Percentiles rank a stretch among this genome's conserved stretches.
Evolutionary conservation across 2,329 filamentous ascomycete genomes (phyloP).

Genomic region (Sodiomyces alkalinus): DNA sequence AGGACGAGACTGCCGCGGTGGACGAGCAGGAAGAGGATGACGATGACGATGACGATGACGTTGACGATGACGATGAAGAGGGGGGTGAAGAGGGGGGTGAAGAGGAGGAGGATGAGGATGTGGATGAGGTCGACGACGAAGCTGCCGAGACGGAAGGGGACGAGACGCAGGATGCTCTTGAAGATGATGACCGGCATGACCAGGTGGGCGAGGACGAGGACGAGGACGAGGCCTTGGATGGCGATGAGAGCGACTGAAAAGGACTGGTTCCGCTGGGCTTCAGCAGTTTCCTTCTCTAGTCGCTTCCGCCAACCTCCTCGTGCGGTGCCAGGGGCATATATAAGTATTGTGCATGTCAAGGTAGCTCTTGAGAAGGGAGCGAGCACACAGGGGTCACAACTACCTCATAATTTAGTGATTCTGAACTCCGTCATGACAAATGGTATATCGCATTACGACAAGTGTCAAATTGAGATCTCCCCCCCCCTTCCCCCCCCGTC

Average conservation of each 20-base stretch:
- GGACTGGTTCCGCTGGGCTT: background rate
- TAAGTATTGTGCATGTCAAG: too few species aligned
- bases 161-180: constrained; percentile 36
- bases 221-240: constrained; percentile 47
- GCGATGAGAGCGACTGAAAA: constrained; percentile 39
- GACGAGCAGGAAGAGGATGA: constrained; percentile 24
- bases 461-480: too few species aligned
- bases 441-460: too few species aligned
- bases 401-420: too few species aligned
- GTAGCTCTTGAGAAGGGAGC: too few species aligned
- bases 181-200: constrained; percentile 30
- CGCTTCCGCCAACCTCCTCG: too few species aligned
- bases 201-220: constrained; percentile 31
- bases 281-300: too few species aligned
- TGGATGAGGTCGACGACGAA: constrained; percentile 37
- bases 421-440: too few species aligned
- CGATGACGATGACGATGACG: constrained; percentile 27
- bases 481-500: too few species aligned
- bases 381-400: too few species aligned
- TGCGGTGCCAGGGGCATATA: background rate
- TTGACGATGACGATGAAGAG: constrained; percentile 26
- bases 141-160: constrained; percentile 38
- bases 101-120: constrained; percentile 36
- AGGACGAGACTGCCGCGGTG: constrained; percentile 31
- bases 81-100: constrained; percentile 34